Base-by-base conservation (phyloP, 192 early-diverging fungal species). In the Martensiomyces pterosporus region DNA sequence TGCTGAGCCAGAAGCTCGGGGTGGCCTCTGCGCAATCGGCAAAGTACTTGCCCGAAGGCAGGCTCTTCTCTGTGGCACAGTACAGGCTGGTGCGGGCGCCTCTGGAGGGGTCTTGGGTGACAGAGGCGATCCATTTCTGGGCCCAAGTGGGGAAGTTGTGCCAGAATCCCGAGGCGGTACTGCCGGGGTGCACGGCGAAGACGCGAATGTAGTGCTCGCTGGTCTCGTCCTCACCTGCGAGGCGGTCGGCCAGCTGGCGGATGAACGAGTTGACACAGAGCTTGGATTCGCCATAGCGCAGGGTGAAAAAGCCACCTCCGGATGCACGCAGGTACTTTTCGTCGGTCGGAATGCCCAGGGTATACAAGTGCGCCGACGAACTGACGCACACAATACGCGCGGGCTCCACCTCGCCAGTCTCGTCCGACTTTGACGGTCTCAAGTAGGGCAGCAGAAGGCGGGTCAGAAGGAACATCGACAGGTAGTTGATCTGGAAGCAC, bases 401-500 rank as follows among this genome's bases (percentile, higher is more conserved):
- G 1, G 57, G 58, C 21, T 36, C 47, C 18, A 19, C 39, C 2
- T 10, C 23, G 13, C 48, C 54, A 1, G 19, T 10, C 17, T 24
- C 43, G 12, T 21, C 47, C 19, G 24, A 50, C 0, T 18, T 12
- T 0, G 40, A 22, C 18, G 56, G 41, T 14, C 32, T 3, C 19
- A 74, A 4, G 22, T 55, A 45, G 7, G 58, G 59, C 32, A 74
- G 59, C 46, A 74, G 42, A 2, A 67, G 52, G 9, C 64, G 63
- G 1, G 71, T 74, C 25, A 74, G 56, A n/a, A 74, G 56, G 41
- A 67, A 53, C 60, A 67, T 74, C 5, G 64, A 61, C 54, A 74
- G 55, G 35, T 74, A 74, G 52, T 74, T 67, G 49, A 67, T 61
- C 47, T 67, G 64, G 54, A 66, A 74, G 55, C 64, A 67, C 58